A percentile compares a stretch with the other conserved stretches of the same genome.
Evolutionary conservation across 1,284 basidiomycete species (phyloP).

Genomic region (Erythrobasidium hasegawianum): DNA sequence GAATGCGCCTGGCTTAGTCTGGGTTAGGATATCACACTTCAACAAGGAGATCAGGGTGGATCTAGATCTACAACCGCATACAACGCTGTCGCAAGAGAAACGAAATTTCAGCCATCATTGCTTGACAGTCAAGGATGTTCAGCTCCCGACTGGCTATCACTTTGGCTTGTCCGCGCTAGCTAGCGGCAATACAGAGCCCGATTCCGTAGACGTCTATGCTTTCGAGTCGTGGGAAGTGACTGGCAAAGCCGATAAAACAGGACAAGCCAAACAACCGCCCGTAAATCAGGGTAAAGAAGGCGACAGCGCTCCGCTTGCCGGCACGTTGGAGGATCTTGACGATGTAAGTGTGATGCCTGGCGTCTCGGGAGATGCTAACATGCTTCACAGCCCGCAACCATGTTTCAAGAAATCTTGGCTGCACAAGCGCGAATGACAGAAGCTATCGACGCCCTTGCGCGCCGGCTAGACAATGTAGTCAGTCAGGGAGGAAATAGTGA

Average conservation of each 20-base stretch:
- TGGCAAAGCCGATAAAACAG: constrained; percentile 15
- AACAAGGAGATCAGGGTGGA: constrained; percentile 43
- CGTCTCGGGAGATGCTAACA: too few species aligned
- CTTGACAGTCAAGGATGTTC: constrained; percentile 43
- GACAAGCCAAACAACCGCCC: constrained; percentile 13
- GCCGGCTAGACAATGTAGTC: constrained; percentile 38
- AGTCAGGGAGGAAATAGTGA: not conserved
- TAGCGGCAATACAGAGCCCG: constrained; percentile 45
- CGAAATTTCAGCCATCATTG: constrained; percentile 46
- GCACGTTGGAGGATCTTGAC: constrained; percentile 16
- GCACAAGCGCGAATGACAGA: constrained; percentile 44
- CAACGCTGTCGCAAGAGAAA: constrained; percentile 43
- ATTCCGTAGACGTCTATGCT: constrained; percentile 45
- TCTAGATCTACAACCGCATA: constrained; percentile 46
- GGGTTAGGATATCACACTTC: constrained; percentile 45
- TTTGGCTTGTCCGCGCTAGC: constrained; percentile 45
- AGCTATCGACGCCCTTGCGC: constrained; percentile 44
- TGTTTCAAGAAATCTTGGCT: constrained; percentile 25
- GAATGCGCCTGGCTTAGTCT: constrained; percentile 45
- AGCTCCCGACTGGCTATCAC: constrained; percentile 39
- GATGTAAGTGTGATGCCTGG: constrained; percentile 7
- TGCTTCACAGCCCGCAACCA: not conserved
- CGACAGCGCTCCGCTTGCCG: constrained; percentile 11
- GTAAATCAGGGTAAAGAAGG: constrained; percentile 5
- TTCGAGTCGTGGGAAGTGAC: constrained; percentile 37